A percentile compares a stretch with the other conserved stretches of the same genome.
phyloP scores from a whole-genome alignment of 2,329 filamentous ascomycete genomes.

The Aplosporella prunicola region DNA sequence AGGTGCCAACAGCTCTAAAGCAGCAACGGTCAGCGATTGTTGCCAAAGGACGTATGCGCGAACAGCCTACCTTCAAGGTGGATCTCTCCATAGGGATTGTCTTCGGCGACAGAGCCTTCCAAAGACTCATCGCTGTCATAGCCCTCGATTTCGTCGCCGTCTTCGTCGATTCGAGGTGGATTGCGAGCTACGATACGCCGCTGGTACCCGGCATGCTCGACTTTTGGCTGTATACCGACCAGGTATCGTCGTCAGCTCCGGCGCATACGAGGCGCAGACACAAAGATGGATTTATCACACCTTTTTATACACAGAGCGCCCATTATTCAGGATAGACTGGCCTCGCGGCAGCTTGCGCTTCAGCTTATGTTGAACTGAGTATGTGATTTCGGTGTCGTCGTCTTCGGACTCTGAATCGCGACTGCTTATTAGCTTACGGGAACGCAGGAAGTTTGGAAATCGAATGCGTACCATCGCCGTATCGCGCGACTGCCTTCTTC shows the following conservation, averaged over 20 bases:
- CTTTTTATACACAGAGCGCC: conserved; percentile 63
- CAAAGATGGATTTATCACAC: conserved; percentile 37
- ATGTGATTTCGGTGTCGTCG: conserved; percentile 66
- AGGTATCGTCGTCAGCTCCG: conserved; percentile 5
- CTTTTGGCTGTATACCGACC: conserved; percentile 49
- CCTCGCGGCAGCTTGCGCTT: conserved; percentile 54
- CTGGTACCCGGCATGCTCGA: conserved; percentile 64
- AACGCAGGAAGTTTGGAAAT: too few species aligned
- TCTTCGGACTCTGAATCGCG: conserved; percentile 55
- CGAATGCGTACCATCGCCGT: too few species aligned
- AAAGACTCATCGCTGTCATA: conserved; percentile 57
- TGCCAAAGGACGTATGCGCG: background rate
- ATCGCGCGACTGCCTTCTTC: conserved; percentile 20
- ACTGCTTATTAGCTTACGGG: background rate
- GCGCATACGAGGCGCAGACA: conserved; percentile 1
- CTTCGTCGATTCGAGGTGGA: conserved; percentile 62
- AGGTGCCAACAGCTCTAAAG: conserved; percentile 61
- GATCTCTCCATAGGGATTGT: conserved; percentile 66
- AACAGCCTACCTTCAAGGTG: conserved; percentile 55
- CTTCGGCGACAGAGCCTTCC: conserved; percentile 43
- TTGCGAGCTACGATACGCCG: conserved; percentile 67
- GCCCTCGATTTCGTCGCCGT: conserved; percentile 67
- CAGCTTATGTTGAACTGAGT: conserved; percentile 50
- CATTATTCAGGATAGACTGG: conserved; percentile 20
- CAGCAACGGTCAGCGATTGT: conserved; percentile 19